Evolutionary conservation across 345 rosid species (phyloP), one percentile per base, ranked within the genome.

Genomic region (Durio zibethinus): DNA sequence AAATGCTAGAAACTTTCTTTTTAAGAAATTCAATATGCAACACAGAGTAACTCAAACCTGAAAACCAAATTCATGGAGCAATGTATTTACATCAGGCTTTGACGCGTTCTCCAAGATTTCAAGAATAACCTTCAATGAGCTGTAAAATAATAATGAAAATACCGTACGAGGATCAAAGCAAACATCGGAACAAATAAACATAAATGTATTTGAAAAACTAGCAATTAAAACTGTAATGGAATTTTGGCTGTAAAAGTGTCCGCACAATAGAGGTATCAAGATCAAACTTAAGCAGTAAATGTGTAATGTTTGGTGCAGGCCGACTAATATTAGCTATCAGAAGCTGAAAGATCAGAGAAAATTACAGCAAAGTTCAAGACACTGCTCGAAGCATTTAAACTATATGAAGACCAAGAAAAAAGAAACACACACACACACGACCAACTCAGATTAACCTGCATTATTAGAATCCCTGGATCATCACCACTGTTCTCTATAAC

Each of bases 121-220:
- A 69, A 95, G 98, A 79, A 90, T 87, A 82, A 95, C 91, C 91
- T 90, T 95, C 87, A 95, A 86, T 84, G 97, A 95, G 87, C 99
- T 95, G 87, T 80, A 84, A 76, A 79, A 75, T 57, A 61, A 80
- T 5, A 53, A 27, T 16, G 64, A 75, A 80, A 68, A 73, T 25
- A 79, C 15, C 57, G 50, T 8, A 75, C 2, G 3, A 47, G 23
- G 73, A 66, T 64, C 47, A 43, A 20, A 48, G 47, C 14, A 83
- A 77, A 77, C 60, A 53, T 56, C 15, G 29, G 50, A 50, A 68
- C 66, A 64, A 62, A 33, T 38, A 29, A 31, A 52, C 27, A 67
- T 45, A 21, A 68, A 67, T 21, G 38, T 31, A 52, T 20, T 68
- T 14, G 25, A 29, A 70, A 23, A 78, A 75, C 56, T 23, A 64